Evolutionary conservation across 2,329 filamentous ascomycete genomes (phyloP).

Genomic region (Didymellaceae sp.): DNA sequence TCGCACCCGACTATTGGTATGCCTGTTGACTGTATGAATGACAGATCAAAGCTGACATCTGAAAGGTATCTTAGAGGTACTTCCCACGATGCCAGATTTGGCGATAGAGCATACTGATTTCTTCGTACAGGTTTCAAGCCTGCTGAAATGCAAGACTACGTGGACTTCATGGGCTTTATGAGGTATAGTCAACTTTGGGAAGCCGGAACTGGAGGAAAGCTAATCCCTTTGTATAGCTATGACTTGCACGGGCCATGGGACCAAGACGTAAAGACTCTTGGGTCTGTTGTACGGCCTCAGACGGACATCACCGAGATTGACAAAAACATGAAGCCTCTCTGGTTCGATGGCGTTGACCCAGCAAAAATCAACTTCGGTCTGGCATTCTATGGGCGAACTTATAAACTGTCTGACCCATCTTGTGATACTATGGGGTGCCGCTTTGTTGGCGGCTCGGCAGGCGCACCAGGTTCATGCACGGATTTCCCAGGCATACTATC

Average conservation of each 20-base stretch:
- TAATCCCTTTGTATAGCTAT: not conserved
- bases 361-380: conserved; percentile 53
- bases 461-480: not conserved
- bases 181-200: no score
- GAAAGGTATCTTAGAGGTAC: no score
- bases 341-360: conserved; percentile 53
- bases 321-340: conserved; percentile 51
- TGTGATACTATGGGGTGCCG: not conserved
- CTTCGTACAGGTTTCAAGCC: not conserved
- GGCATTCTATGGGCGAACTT: conserved; percentile 53
- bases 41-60: no score
- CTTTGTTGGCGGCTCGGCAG: not conserved
- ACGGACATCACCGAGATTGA: conserved; percentile 58
- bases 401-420: not conserved
- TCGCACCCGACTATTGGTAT: conserved; percentile 23
- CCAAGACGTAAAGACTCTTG: not conserved
- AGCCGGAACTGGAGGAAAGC: no score
- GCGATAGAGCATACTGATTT: no score
- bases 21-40: no score
- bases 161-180: not conserved
- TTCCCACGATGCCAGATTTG: no score
- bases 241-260: not conserved
- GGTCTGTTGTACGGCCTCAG: not conserved
- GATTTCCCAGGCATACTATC: not conserved
- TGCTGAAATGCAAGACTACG: not conserved